These are phyloP conservation scores for Neonothopanus nambi DNA, from an alignment of 1,284 basidiomycete genomes.

Conservation along the genomic window DNA sequence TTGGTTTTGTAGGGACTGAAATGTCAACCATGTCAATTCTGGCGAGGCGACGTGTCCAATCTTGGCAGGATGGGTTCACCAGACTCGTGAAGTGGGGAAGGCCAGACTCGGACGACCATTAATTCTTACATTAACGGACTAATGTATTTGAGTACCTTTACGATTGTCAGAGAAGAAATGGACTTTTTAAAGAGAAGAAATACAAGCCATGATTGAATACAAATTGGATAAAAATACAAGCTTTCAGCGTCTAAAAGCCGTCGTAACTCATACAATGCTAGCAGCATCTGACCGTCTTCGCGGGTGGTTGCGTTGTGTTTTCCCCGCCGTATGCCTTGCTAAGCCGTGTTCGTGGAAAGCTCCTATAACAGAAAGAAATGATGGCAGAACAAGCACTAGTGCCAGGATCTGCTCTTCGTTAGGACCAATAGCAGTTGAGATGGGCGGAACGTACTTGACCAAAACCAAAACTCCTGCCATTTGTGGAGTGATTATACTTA, in stretches of 20 bases:
- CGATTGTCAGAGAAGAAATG: too few species aligned
- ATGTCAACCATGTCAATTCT: constrained; percentile 68
- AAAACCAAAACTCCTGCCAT: constrained; percentile 28
- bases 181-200: constrained; percentile 45
- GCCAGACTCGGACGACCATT: constrained; percentile 46
- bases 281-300: too few species aligned
- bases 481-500: constrained; percentile 27
- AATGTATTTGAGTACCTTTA: constrained; percentile 46
- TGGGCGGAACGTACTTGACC: constrained; percentile 28
- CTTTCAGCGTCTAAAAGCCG: too few species aligned
- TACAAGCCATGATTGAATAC: constrained; percentile 41
- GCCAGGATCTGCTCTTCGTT: constrained; percentile 30
- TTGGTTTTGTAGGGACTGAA: constrained; percentile 71
- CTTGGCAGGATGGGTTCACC: constrained; percentile 59
- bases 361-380: constrained; percentile 31
- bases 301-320: too few species aligned
- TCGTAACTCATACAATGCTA: too few species aligned
- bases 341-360: constrained; percentile 32
- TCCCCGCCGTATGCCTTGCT: too few species aligned
- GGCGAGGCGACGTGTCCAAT: constrained; percentile 59
- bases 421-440: background rate
- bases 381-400: constrained; percentile 35
- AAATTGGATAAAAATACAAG: too few species aligned
- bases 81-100: constrained; percentile 57
- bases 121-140: constrained; percentile 31